These are phyloP conservation scores for Nepenthes mirabilis DNA, from an alignment of 148 eudicot genomes.

Conservation along the genomic window DNA sequence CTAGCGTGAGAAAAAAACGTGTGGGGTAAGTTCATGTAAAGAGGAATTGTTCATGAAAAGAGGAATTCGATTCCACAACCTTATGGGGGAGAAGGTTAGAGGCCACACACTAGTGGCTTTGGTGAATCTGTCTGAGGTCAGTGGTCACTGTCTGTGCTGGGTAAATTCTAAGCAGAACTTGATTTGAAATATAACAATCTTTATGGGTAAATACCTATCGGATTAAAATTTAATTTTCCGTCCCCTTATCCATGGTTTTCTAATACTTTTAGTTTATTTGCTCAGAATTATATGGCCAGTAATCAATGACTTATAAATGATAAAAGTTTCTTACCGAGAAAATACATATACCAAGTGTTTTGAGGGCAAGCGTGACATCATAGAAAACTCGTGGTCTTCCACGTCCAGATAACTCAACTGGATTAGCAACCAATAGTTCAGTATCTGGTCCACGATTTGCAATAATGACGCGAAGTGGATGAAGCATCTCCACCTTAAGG, in stretches of 20 bases:
- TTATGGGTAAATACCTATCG: too few species aligned
- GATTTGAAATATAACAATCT: too few species aligned
- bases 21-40: too few species aligned
- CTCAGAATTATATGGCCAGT: neutral
- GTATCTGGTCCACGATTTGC: slow-evolving; percentile 83
- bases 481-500: slow-evolving; percentile 72
- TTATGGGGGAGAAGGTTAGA: too few species aligned
- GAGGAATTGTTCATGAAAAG: too few species aligned
- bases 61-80: too few species aligned
- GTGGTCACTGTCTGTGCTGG: too few species aligned
- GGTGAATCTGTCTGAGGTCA: too few species aligned
- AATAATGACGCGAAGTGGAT: slow-evolving; percentile 64
- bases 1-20: too few species aligned
- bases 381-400: slow-evolving; percentile 79
- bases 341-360: slow-evolving; percentile 62
- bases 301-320: neutral
- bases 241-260: neutral
- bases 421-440: slow-evolving; percentile 78
- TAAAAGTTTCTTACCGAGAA: slow-evolving; percentile 52
- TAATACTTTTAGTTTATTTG: neutral
- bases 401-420: slow-evolving; percentile 62
- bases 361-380: slow-evolving; percentile 62
- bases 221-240: too few species aligned
- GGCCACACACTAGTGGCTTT: too few species aligned
- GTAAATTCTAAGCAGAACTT: too few species aligned